phyloP scores from a whole-genome alignment of 2,329 filamentous ascomycete species.

The Beauveria sp. region DNA sequence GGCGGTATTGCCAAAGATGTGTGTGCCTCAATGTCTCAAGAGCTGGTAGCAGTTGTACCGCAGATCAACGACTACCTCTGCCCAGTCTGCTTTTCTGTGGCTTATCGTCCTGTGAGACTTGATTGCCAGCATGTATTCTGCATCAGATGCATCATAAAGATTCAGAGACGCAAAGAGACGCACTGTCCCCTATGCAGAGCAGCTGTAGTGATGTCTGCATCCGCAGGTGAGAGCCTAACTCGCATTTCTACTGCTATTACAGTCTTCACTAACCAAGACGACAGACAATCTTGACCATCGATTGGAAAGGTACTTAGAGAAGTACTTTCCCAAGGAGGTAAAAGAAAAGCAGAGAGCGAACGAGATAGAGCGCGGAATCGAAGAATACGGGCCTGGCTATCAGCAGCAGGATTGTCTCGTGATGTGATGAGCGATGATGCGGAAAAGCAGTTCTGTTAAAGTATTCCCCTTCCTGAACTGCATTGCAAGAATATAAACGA shows the following conservation, averaged over 20 bases:
- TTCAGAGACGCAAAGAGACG: constrained; percentile 62
- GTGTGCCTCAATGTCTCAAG: constrained; percentile 64
- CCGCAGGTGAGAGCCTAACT: constrained; percentile 41
- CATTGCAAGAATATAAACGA: background rate
- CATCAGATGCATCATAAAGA: constrained; percentile 72
- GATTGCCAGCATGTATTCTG: constrained; percentile 73
- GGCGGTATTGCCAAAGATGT: constrained; percentile 66
- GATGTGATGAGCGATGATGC: constrained; percentile 38
- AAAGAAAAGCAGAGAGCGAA: constrained; percentile 63
- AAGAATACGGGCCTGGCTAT: constrained; percentile 62
- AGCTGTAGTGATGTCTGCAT: constrained; percentile 62
- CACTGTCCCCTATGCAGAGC: constrained; percentile 71
- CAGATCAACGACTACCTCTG: constrained; percentile 81
- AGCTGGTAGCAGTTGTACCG: constrained; percentile 67
- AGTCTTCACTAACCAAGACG: constrained; percentile 1
- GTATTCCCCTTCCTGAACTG: background rate
- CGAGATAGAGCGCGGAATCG: constrained; percentile 65
- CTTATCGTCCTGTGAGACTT: constrained; percentile 75
- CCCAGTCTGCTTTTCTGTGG: constrained; percentile 70
- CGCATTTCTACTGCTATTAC: constrained; percentile 15
- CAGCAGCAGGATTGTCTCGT: constrained; percentile 49
- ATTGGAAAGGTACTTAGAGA: constrained; percentile 61
- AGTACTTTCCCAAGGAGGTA: constrained; percentile 66
- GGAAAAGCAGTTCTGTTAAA: background rate
- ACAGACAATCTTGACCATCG: constrained; percentile 62